Evolutionary conservation across 1,284 basidiomycete species (phyloP).

Genomic region (Rhizoctonia solani): DNA sequence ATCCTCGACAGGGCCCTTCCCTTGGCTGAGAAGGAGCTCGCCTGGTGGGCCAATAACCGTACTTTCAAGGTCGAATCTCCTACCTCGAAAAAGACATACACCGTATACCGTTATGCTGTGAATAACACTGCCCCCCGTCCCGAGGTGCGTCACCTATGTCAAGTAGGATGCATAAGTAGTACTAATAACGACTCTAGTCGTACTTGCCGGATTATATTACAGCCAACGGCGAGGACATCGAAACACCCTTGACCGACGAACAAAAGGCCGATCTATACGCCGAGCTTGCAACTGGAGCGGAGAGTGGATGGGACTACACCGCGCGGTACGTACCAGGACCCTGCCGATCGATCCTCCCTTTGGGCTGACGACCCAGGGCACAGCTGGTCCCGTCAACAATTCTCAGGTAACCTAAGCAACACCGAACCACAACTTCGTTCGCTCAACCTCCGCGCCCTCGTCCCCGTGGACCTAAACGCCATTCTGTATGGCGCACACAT

Average conservation of each 20-base stretch:
- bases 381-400: constrained; percentile 55
- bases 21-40: constrained; percentile 70
- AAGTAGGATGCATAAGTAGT: not conserved
- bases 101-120: constrained; percentile 74
- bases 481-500: constrained; percentile 73
- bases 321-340: constrained; percentile 23
- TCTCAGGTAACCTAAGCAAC: constrained; percentile 47
- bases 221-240: constrained; percentile 59
- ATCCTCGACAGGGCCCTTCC: constrained; percentile 68
- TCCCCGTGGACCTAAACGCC: constrained; percentile 83
- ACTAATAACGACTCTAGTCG: constrained; percentile 41
- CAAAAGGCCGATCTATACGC: constrained; percentile 74
- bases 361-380: constrained; percentile 13
- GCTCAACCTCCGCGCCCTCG: constrained; percentile 68
- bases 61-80: constrained; percentile 75
- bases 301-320: constrained; percentile 57
- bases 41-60: constrained; percentile 82
- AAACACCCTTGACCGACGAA: constrained; percentile 58
- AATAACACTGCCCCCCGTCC: constrained; percentile 85
- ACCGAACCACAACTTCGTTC: constrained; percentile 63
- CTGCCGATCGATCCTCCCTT: not conserved
- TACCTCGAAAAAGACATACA: constrained; percentile 65
- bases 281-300: constrained; percentile 87
- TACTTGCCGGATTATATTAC: constrained; percentile 71
- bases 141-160: constrained; percentile 56